Conservation (phyloP, 805 yeast genomes). For the Suhomyces xylopsoci region DNA sequence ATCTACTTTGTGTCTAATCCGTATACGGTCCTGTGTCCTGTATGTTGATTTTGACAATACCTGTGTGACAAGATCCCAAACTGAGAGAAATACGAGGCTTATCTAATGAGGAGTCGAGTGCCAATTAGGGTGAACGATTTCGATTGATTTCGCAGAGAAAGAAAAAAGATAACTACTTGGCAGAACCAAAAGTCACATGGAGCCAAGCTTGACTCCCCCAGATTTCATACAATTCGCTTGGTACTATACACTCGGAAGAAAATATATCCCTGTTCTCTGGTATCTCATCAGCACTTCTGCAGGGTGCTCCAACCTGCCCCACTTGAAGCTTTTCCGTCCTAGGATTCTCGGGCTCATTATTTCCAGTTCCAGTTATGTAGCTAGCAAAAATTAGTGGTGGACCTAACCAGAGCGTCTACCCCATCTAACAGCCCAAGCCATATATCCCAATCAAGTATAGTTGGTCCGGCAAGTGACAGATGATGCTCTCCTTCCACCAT, state of each 20-base stretch:
- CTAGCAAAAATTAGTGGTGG: neutral
- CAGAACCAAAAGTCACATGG: neutral
- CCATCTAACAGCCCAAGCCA: neutral
- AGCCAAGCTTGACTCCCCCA: neutral
- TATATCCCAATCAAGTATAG: neutral
- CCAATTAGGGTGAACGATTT: neutral
- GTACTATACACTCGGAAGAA: neutral
- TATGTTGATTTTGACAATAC: neutral
- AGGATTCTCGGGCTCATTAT: neutral
- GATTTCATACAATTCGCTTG: neutral
- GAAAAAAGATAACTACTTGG: neutral
- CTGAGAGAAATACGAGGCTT: neutral
- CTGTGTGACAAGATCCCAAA: neutral
- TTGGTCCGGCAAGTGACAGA: neutral
- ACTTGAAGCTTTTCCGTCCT: neutral
- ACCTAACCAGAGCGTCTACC: neutral
- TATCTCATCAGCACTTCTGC: neutral
- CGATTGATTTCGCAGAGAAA: neutral
- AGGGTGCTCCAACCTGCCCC: neutral
- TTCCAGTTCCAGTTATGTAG: neutral
- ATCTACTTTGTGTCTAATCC: neutral
- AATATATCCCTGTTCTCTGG: neutral
- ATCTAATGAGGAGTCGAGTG: neutral
- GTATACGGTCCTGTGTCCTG: neutral
- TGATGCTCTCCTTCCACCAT: neutral